Evolutionary conservation across 768 basidiomycete species (phyloP).

Genomic region (Rhizopogon sp.): DNA sequence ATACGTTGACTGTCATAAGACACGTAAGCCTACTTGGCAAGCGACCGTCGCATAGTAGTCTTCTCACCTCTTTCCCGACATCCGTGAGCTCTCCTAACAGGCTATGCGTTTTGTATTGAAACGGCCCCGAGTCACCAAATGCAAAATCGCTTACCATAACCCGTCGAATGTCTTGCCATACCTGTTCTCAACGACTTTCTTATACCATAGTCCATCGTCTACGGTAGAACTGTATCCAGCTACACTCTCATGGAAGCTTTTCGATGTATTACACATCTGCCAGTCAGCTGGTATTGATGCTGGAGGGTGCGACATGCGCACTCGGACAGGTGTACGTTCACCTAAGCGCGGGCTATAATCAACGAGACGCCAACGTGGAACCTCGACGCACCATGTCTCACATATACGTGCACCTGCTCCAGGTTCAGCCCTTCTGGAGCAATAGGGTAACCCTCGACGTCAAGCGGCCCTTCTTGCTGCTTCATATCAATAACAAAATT

Average conservation of each 20-base stretch:
- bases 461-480: constrained; percentile 39
- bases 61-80: constrained; percentile 49
- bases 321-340: constrained; percentile 73
- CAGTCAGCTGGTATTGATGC: constrained; percentile 66
- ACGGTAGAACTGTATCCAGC: constrained; percentile 18
- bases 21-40: background rate
- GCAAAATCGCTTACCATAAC: constrained; percentile 48
- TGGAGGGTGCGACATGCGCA: constrained; percentile 56
- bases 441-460: constrained; percentile 55
- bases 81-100: constrained; percentile 45
- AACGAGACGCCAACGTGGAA: background rate
- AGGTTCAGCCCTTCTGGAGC: constrained; percentile 52
- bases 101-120: constrained; percentile 28
- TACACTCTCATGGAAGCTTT: constrained; percentile 45
- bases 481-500: background rate
- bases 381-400: constrained; percentile 61
- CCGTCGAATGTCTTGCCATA: constrained; percentile 53
- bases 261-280: constrained; percentile 56
- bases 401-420: constrained; percentile 71
- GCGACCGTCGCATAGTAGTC: background rate
- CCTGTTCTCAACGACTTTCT: constrained; percentile 48
- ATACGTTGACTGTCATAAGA: constrained; percentile 50
- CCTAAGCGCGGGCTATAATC: constrained; percentile 33
- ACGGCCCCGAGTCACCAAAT: background rate
- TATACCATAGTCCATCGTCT: constrained; percentile 30